These are phyloP conservation scores for Plasmodium gaboni DNA, from an alignment of 169 alveolate species.

Conservation along the genomic window DNA sequence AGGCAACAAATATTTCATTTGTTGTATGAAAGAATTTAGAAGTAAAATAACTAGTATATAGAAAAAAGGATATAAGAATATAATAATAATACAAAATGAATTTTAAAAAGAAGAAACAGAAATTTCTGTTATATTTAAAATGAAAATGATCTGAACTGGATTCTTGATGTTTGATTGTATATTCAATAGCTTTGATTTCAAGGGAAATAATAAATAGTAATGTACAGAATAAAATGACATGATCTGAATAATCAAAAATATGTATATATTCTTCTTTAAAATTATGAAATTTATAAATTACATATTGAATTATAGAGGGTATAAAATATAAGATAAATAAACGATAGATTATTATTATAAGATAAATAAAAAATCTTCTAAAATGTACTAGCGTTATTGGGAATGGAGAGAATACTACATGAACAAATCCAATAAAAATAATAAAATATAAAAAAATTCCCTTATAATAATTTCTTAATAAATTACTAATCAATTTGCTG, in stretches of 20 bases:
- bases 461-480: slow-evolving; percentile 63
- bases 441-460: slow-evolving; percentile 66
- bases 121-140: slow-evolving; percentile 73
- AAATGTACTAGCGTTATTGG: slow-evolving; percentile 75
- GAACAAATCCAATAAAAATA: slow-evolving; percentile 72
- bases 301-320: slow-evolving; percentile 76
- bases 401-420: slow-evolving; percentile 75
- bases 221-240: slow-evolving; percentile 72
- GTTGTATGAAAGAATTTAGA: slow-evolving; percentile 76
- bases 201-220: slow-evolving; percentile 61
- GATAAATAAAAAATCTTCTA: slow-evolving; percentile 72
- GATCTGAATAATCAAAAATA: slow-evolving; percentile 76
- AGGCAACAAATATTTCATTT: slow-evolving; percentile 77
- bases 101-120: slow-evolving; percentile 45
- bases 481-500: slow-evolving; percentile 49
- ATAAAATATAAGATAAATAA: slow-evolving; percentile 64
- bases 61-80: slow-evolving; percentile 68
- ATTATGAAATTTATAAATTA: slow-evolving; percentile 51
- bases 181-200: slow-evolving; percentile 66
- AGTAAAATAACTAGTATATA: slow-evolving; percentile 73
- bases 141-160: slow-evolving; percentile 57
- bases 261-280: slow-evolving; percentile 73
- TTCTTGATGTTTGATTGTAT: slow-evolving; percentile 67
- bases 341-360: slow-evolving; percentile 74
- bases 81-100: slow-evolving; percentile 61